phyloP scores from a whole-genome alignment of 1,139 yeast genomes.

The Lodderomyces elongisporus region DNA sequence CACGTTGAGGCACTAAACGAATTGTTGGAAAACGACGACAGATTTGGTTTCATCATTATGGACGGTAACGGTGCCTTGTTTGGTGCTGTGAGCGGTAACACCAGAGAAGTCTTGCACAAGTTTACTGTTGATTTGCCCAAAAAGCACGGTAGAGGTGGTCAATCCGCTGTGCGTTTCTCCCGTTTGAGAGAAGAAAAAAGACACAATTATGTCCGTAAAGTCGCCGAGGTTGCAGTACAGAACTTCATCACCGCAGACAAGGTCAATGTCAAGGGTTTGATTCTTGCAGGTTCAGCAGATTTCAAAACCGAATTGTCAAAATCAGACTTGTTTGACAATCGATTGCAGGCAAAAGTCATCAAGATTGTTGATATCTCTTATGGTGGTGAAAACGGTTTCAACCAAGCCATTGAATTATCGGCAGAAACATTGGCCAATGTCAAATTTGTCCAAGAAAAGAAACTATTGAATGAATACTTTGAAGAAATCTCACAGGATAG shows the following conservation, averaged over 20 bases:
- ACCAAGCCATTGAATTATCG: conserved; percentile 95
- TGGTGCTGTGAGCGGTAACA: conserved; percentile 95
- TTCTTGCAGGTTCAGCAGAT: conserved; percentile 98
- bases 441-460: conserved; percentile 96
- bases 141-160: conserved; percentile 99
- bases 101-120: conserved; percentile 92
- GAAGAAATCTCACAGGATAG: conserved; percentile 97
- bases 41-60: conserved; percentile 96
- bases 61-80: conserved; percentile 98
- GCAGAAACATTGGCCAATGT: conserved; percentile 96
- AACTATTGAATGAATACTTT: conserved; percentile 82
- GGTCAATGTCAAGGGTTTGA: conserved; percentile 88
- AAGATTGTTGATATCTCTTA: conserved; percentile 95
- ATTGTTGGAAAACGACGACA: conserved; percentile 88
- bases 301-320: conserved; percentile 90
- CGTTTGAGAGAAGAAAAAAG: conserved; percentile 98
- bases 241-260: conserved; percentile 90
- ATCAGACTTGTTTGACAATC: conserved; percentile 87
- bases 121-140: conserved; percentile 96
- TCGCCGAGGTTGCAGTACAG: conserved; percentile 97
- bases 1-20: conserved; percentile 96
- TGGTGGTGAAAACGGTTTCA: conserved; percentile 99
- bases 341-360: conserved; percentile 82
- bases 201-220: conserved; percentile 96
- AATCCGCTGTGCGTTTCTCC: conserved; percentile 97